Base-by-base conservation (phyloP, 2,329 filamentous ascomycete genomes). In the Capronia epimyces region DNA sequence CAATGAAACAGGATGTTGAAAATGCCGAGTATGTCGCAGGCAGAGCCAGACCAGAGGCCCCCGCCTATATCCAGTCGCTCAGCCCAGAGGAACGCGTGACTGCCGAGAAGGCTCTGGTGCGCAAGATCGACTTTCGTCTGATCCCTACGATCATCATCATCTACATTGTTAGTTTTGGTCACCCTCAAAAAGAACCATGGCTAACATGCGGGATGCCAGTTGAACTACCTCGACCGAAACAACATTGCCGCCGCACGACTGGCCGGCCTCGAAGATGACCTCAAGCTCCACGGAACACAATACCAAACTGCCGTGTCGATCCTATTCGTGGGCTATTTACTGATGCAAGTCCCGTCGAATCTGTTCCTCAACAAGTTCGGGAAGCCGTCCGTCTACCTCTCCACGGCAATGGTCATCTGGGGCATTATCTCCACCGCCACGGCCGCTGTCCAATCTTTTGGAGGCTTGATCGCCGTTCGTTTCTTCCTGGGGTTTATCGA, bases 131-230 rank as follows among this genome's bases (percentile, higher is more conserved):
- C 63, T 60, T 76, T 16, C 76, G 84, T 45, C 53, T 89, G 66
- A 71, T 88, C 60, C 84, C 84, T 0, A 82, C 82, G 68, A 72
- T 89, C 50, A 79, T 89, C 42, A 65, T 88, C 57, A 86, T 89
- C 71, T 89, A 88, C 63, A 86, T 88, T 64, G 74, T 86, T 70
- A 87, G 13, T 9, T 24, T 31, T 24, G 27, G 3, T 31, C 13
- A 25, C 9, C 16, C 15, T 9, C 13, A 8, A 20, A 37, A 13
- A 12, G 6, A 10, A 2, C 34, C 3, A 8, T 49, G 18, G 29
- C 32, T 53, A 42, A 86, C 88, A 9, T 9, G 1, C 18, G 15
- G 31, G 34, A 71, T 89, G 88, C 63, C 86, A 89, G 64, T 75
- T 86, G 70, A 88, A 89, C 68, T 89, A 87, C 66, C 67, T 85